phyloP scores from a whole-genome alignment of 257 asterid genomes.

The Catharanthus roseus region DNA sequence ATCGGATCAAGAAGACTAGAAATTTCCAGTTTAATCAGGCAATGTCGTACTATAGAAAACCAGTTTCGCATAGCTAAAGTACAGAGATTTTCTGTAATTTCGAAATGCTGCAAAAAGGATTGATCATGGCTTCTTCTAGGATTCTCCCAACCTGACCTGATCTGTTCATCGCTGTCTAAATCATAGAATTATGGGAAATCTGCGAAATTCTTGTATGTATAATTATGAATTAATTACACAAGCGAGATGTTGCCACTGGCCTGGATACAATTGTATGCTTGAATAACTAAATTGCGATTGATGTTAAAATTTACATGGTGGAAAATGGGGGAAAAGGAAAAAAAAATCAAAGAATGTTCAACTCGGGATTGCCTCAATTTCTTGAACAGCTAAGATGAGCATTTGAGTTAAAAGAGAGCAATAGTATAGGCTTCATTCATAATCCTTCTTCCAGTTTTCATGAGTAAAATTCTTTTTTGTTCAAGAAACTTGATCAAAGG shows the following conservation, averaged over 20 bases:
- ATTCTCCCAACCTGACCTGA: too few relatives aligned
- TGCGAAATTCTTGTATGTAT: background rate
- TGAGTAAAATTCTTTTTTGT: background rate
- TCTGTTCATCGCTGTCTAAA: too few relatives aligned
- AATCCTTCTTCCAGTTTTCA: background rate
- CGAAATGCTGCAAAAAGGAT: too few relatives aligned
- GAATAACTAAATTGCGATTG: background rate
- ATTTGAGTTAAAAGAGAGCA: background rate
- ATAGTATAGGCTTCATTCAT: background rate
- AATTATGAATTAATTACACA: background rate
- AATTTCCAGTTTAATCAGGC: too few relatives aligned
- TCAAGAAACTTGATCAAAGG: conserved; percentile 17
- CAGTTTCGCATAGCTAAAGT: too few relatives aligned
- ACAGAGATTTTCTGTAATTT: too few relatives aligned
- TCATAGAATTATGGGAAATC: background rate
- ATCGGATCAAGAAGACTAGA: background rate
- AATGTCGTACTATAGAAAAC: too few relatives aligned
- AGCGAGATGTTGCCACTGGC: background rate
- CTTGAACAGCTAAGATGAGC: conserved; percentile 2
- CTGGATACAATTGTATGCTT: background rate
- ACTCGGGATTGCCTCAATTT: conserved; percentile 1
- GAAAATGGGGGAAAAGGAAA: too few relatives aligned
- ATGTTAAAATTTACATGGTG: conserved; percentile 10
- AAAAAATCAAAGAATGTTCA: conserved; percentile 10
- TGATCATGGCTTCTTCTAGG: too few relatives aligned